Conservation (phyloP, 805 yeast species). For the Hanseniaspora thailandica region DNA sequence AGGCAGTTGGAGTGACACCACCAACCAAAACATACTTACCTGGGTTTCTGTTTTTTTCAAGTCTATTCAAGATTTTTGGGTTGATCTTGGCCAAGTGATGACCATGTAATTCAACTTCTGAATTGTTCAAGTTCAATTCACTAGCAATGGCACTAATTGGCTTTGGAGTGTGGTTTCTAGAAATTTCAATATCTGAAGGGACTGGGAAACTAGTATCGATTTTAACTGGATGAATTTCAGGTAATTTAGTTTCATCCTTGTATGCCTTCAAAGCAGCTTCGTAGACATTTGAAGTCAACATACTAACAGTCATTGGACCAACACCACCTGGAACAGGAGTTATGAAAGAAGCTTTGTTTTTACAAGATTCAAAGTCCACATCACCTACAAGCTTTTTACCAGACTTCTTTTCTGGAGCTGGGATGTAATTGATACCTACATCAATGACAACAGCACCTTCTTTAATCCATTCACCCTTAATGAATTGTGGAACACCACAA, state of each 20-base stretch:
- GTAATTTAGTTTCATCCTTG: constrained; percentile 32
- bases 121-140: constrained; percentile 67
- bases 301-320: constrained; percentile 98
- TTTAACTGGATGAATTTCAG: constrained; percentile 45
- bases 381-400: constrained; percentile 90
- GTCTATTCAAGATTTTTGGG: constrained; percentile 56
- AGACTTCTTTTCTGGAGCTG: constrained; percentile 59
- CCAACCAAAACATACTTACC: constrained; percentile 89
- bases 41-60: constrained; percentile 41
- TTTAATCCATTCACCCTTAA: constrained; percentile 81
- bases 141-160: constrained; percentile 59
- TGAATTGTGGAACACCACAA: constrained; percentile 73
- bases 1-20: constrained; percentile 96
- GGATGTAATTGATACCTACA: constrained; percentile 86
- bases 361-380: constrained; percentile 67
- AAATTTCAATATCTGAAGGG: constrained; percentile 83
- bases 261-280: constrained; percentile 60
- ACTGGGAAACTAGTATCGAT: constrained; percentile 52
- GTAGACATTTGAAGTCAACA: constrained; percentile 75
- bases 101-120: constrained; percentile 82
- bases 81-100: constrained; percentile 80
- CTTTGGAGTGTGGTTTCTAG: constrained; percentile 81
- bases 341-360: constrained; percentile 48
- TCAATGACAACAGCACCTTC: constrained; percentile 77
- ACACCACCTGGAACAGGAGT: constrained; percentile 99